Evolutionary conservation across 2,329 filamentous ascomycete genomes (phyloP), one percentile per base, ranked within the genome.

Genomic region (Cladosporium halotolerans): DNA sequence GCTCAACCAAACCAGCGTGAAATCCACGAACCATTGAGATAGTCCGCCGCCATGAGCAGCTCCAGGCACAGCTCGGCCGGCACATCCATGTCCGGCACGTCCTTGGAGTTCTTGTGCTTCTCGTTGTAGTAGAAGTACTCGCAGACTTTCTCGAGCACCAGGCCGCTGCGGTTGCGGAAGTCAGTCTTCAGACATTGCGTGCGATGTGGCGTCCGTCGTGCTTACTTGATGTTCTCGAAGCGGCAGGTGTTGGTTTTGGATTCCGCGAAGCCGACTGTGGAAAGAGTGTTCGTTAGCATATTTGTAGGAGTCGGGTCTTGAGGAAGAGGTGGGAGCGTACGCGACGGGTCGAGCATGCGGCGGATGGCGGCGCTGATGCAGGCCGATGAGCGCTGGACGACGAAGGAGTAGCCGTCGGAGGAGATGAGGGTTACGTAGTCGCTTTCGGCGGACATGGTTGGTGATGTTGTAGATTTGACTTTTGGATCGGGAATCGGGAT

Each of bases 91-190:
- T 92, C 88, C 4, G 85, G 83, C 16, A 90, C 86, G 62, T 89
- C 83, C 61, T 85, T 83, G 60, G 76, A 76, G 60, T 89, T 79
- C 48, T 79, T 79, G 70, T 88, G 79, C 63, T 84, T 85, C 70
- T 89, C 84, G 75, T 86, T 87, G 74, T 90, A 91, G 67, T 89
- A 87, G 57, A 90, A 84, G 71, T 91, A 92, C 71, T 91, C 86
- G 68, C 84, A 86, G 32, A 91, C 83, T 67, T 89, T 89, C 68
- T 91, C 87, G 2, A 92, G 80, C 5, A 90, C 80, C 50, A 85
- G 74, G 58, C 82, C 85, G 70, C 86, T 90, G 67, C 23, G 3
- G 23, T 5, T 7, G 23, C 32, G 7, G 31, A 9, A 18, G 34
- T 44, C 28, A 52, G 49, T 19, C 34, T 9, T 41, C 14, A 13